A percentile compares a stretch with the other conserved stretches of the same genome.
phyloP scores from a whole-genome alignment of 202 grass and related monocot species.

The Digitaria exilis region DNA sequence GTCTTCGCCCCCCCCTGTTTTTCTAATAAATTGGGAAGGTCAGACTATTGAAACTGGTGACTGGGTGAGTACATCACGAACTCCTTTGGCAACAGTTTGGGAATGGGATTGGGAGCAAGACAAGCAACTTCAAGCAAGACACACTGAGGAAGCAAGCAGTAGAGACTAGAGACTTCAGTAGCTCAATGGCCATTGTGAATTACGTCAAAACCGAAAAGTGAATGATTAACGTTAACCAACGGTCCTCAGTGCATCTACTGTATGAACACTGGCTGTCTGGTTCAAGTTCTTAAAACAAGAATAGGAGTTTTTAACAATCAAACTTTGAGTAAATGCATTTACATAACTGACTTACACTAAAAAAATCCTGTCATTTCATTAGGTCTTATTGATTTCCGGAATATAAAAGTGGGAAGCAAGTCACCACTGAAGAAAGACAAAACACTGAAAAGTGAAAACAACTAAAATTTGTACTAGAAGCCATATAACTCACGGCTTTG shows the following conservation, averaged over 20 bases:
- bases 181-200: not conserved
- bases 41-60: not conserved
- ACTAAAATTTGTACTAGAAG: not conserved
- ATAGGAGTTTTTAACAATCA: not conserved
- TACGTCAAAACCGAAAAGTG: not conserved
- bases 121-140: constrained; percentile 15
- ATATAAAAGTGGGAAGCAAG: not conserved
- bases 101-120: not conserved
- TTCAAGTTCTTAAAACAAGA: not conserved
- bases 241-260: not conserved
- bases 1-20: not conserved
- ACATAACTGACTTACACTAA: not conserved
- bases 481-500: not conserved
- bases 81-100: not conserved
- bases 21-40: not conserved
- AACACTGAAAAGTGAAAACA: not conserved
- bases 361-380: not conserved
- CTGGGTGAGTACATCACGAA: not conserved
- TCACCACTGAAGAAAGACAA: not conserved
- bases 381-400: not conserved
- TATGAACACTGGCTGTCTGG: not conserved
- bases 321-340: not conserved
- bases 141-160: not conserved
- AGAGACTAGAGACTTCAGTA: not conserved
- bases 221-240: not conserved